Conservation (phyloP, 495 filamentous ascomycete species). For the Penicillium antarcticum region DNA sequence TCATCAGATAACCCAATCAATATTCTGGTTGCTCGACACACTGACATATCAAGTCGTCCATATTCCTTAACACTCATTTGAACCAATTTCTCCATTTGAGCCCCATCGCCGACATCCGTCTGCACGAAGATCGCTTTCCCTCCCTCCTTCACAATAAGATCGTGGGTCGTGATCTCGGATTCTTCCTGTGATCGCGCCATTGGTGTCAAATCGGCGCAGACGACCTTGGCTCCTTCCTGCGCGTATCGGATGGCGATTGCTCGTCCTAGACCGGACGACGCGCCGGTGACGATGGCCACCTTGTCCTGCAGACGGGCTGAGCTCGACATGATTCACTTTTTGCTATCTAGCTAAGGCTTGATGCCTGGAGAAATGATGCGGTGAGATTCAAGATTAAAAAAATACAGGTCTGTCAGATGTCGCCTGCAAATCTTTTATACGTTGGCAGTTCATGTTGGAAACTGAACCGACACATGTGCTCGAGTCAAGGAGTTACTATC, state of each 20-base stretch:
- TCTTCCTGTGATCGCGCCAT: conserved; percentile 27
- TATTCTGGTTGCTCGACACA: neutral
- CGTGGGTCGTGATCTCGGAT: conserved; percentile 34
- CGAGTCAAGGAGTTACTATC: no score
- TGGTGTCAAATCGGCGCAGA: conserved; percentile 47
- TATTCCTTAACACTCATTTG: conserved; percentile 31
- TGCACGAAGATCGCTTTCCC: conserved; percentile 43
- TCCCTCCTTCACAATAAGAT: conserved; percentile 34
- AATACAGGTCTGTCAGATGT: no score
- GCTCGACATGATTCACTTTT: neutral
- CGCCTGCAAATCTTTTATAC: no score
- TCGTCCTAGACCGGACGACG: conserved; percentile 46
- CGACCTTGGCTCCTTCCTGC: conserved; percentile 42
- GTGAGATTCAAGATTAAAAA: no score
- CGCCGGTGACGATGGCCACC: conserved; percentile 48
- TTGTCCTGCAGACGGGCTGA: conserved; percentile 27
- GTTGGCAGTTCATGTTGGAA: no score
- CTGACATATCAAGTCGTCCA: conserved; percentile 51
- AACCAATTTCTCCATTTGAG: conserved; percentile 37
- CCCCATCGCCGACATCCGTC: conserved; percentile 40
- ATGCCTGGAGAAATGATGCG: no score
- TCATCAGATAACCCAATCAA: neutral
- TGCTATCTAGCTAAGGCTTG: no score
- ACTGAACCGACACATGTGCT: no score
- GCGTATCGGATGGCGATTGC: conserved; percentile 44